Evolutionary conservation across 257 asterid genomes (phyloP).

Genomic region (Apocynum venetum): DNA sequence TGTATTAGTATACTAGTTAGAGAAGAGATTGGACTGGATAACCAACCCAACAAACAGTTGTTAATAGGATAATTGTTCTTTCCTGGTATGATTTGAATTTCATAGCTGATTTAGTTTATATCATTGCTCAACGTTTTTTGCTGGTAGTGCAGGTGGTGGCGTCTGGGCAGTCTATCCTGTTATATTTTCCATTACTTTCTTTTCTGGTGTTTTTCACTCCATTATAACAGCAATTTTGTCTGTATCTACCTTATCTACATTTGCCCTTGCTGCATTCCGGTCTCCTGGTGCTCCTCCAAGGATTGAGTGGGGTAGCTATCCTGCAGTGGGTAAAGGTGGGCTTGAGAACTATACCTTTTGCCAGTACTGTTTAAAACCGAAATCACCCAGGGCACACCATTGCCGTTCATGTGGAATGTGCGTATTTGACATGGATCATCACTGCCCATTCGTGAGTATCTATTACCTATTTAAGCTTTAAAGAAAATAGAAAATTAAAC

Average conservation of each 20-base stretch:
- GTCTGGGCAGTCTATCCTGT: conserved; percentile 80
- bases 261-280: conserved; percentile 64
- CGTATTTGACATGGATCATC: conserved; percentile 94
- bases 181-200: conserved; percentile 50
- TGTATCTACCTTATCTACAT: conserved; percentile 54
- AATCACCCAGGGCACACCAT: conserved; percentile 83
- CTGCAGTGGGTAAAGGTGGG: conserved; percentile 89
- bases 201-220: conserved; percentile 47
- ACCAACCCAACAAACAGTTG: not conserved
- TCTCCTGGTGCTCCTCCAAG: conserved; percentile 78
- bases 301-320: conserved; percentile 93
- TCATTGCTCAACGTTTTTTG: conserved; percentile 6
- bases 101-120: not conserved
- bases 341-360: conserved; percentile 82
- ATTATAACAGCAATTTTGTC: conserved; percentile 42
- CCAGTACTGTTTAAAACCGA: conserved; percentile 76
- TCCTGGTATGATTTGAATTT: not conserved
- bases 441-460: conserved; percentile 94
- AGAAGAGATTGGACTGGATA: not conserved
- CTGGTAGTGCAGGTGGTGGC: conserved; percentile 66
- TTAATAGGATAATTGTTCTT: not conserved
- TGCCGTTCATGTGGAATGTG: conserved; percentile 93
- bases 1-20: not conserved
- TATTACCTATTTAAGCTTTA: not conserved
- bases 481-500: not conserved